phyloP scores from a whole-genome alignment of 495 filamentous ascomycete species.

The Schizothecium vesticola region DNA sequence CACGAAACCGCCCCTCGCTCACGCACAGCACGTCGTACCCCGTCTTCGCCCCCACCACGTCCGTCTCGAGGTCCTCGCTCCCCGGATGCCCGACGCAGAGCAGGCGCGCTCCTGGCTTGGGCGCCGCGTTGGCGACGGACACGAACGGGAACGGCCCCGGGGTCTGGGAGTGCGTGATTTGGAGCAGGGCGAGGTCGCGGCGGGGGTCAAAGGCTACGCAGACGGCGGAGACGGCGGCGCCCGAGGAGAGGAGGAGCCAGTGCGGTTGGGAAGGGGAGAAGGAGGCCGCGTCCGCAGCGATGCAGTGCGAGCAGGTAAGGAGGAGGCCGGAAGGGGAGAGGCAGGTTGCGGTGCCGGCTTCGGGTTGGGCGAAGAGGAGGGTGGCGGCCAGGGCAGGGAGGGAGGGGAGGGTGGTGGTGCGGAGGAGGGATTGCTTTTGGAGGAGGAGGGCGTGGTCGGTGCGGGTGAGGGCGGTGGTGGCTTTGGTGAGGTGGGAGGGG shows the following conservation, averaged over 20 bases:
- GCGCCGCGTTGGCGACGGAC: constrained; percentile 4
- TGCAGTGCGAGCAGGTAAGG: constrained; percentile 6
- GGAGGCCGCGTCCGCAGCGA: neutral
- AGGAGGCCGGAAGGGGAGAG: neutral
- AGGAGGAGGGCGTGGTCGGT: neutral
- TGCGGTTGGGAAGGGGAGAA: neutral
- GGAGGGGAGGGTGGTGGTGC: neutral
- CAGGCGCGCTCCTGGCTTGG: constrained; percentile 5
- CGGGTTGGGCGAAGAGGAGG: neutral
- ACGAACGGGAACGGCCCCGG: neutral
- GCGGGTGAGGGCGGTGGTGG: neutral
- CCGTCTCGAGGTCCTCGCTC: constrained; percentile 41
- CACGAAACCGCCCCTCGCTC: constrained; percentile 33
- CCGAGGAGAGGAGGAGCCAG: neutral
- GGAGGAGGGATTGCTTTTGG: neutral
- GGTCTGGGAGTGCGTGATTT: neutral
- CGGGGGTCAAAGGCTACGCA: neutral
- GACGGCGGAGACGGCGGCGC: neutral
- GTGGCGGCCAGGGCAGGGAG: neutral
- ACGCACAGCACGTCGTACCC: constrained; percentile 43
- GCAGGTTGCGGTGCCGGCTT: neutral
- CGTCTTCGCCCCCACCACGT: constrained; percentile 23
- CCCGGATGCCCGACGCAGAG: constrained; percentile 43
- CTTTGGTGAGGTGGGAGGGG: neutral
- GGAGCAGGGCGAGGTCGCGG: neutral